These are phyloP conservation scores for Cyclotella kingstonii DNA, from an alignment of 108 stramenopile species.

Conservation along the genomic window DNA sequence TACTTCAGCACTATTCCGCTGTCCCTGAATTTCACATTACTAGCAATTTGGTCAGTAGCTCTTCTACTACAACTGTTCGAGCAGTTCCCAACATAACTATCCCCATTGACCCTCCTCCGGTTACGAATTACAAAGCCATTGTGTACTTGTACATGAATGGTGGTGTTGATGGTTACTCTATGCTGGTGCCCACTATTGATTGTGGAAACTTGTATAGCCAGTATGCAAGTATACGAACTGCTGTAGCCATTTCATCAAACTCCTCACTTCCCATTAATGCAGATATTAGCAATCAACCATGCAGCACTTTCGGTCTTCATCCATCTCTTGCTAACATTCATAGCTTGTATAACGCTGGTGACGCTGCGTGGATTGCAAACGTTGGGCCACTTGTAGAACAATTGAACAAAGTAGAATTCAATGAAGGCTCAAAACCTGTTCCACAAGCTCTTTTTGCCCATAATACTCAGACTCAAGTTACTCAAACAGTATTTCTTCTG, in stretches of 20 bases:
- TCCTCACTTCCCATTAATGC: constrained; percentile 17
- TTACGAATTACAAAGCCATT: constrained; percentile 46
- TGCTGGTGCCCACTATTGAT: constrained; percentile 27
- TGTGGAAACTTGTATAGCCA: constrained; percentile 21
- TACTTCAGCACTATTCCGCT: constrained; percentile 10
- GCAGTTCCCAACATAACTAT: constrained; percentile 3
- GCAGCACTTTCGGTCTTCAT: constrained; percentile 46
- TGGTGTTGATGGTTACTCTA: constrained; percentile 30
- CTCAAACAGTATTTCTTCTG: constrained; percentile 33
- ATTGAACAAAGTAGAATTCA: constrained; percentile 17
- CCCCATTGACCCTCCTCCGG: constrained; percentile 16
- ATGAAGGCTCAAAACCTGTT: constrained; percentile 4
- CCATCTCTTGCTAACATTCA: constrained; percentile 16
- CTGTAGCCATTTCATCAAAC: constrained; percentile 22
- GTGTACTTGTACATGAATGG: constrained; percentile 41
- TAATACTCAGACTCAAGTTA: constrained; percentile 22
- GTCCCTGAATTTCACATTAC: constrained; percentile 50
- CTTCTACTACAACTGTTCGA: not conserved
- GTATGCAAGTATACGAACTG: constrained; percentile 22
- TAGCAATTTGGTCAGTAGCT: constrained; percentile 5
- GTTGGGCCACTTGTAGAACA: constrained; percentile 28
- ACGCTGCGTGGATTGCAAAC: constrained; percentile 45
- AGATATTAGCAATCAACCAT: constrained; percentile 17
- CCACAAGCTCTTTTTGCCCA: constrained; percentile 43
- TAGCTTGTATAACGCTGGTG: constrained; percentile 35